A percentile compares a stretch with the other conserved stretches of the same genome.
Conservation (phyloP, 2,329 filamentous ascomycete species). For the Xylaria sp. region DNA sequence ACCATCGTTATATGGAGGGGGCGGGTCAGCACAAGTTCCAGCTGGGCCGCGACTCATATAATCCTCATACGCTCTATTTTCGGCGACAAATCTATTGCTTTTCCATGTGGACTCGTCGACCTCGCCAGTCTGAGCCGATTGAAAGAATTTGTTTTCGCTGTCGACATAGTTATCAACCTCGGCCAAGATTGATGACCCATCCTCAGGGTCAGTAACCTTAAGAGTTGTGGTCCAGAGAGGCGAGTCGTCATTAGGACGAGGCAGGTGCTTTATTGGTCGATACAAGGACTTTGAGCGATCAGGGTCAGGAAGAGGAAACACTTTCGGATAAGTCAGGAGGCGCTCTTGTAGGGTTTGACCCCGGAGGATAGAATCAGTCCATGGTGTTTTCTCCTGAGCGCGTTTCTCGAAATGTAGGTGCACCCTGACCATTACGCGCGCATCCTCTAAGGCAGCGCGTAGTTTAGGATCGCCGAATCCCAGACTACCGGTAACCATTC, state of each 20-base stretch:
- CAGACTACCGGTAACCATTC: conserved; percentile 42
- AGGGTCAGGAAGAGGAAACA: conserved; percentile 36
- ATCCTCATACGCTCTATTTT: conserved; percentile 51
- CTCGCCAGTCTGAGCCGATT: neutral
- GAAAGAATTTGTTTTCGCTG: conserved; percentile 34
- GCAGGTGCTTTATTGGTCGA: conserved; percentile 35
- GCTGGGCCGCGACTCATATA: conserved; percentile 44
- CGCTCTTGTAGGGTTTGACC: conserved; percentile 38
- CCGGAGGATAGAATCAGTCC: conserved; percentile 40
- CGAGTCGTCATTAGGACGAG: conserved; percentile 9
- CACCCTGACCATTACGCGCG: conserved; percentile 40
- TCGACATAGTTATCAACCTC: conserved; percentile 34
- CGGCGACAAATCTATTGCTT: conserved; percentile 41
- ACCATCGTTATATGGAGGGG: conserved; percentile 4
- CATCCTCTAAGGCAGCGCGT: conserved; percentile 40
- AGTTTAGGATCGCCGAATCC: conserved; percentile 40
- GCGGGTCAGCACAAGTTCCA: conserved; percentile 11
- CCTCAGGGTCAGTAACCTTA: neutral
- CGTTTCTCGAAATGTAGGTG: conserved; percentile 38
- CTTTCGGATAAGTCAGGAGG: conserved; percentile 42
- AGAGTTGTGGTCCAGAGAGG: conserved; percentile 28
- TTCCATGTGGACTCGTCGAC: neutral
- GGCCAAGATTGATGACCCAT: neutral
- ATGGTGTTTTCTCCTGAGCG: conserved; percentile 37
- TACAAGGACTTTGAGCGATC: conserved; percentile 37